Evolutionary conservation across 805 yeast genomes (phyloP).

Genomic region (Myxozyma geophila): DNA sequence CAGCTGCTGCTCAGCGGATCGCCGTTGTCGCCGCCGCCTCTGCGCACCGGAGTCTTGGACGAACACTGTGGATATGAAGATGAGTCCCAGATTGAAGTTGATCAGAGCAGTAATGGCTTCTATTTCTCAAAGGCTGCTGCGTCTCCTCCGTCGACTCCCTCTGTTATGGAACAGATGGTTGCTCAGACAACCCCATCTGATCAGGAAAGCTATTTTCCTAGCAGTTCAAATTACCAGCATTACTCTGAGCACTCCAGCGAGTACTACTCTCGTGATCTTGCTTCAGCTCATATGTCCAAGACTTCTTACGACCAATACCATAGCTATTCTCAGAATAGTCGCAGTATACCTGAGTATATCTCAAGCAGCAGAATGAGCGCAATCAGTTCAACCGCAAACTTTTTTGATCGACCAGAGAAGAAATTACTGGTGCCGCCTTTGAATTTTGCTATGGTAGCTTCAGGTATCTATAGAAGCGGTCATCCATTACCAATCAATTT

Average conservation of each 20-base stretch:
- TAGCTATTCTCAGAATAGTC: conserved; percentile 16
- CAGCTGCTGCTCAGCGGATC: conserved; percentile 31
- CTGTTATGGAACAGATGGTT: conserved; percentile 2
- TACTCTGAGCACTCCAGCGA: conserved; percentile 12
- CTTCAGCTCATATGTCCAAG: conserved; percentile 5
- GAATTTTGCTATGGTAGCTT: conserved; percentile 86
- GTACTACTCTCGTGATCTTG: conserved; percentile 10
- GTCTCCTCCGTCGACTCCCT: conserved; percentile 34
- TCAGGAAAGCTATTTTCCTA: neutral
- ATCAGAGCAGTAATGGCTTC: conserved; percentile 1
- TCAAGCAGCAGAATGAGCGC: conserved; percentile 35
- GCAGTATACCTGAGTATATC: conserved; percentile 25
- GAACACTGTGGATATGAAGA: neutral
- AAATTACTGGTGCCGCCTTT: conserved; percentile 75
- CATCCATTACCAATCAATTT: conserved; percentile 89
- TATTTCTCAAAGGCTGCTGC: conserved; percentile 15
- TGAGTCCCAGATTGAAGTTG: neutral
- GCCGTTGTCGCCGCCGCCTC: conserved; percentile 34
- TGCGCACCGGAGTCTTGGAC: conserved; percentile 21
- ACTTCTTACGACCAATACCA: conserved; percentile 7
- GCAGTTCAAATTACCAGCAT: neutral
- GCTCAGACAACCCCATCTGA: neutral
- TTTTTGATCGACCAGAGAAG: conserved; percentile 34
- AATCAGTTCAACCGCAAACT: conserved; percentile 30
- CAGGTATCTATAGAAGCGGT: conserved; percentile 86